Base-by-base conservation (phyloP, 2,329 filamentous ascomycete genomes). In the Talaromyces atroroseus region DNA sequence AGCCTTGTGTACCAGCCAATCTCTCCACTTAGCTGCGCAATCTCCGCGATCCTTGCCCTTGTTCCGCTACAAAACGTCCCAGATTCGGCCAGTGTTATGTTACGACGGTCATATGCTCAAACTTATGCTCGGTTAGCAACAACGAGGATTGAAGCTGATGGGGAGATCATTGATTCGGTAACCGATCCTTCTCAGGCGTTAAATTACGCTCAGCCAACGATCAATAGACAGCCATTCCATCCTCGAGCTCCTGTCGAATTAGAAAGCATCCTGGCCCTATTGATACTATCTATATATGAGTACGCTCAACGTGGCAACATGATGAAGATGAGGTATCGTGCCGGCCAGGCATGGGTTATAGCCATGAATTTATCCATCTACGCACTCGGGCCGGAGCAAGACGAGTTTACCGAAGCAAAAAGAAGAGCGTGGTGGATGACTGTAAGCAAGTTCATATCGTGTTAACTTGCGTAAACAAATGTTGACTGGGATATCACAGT, bases 391-490 rank as follows among this genome's bases (percentile, higher is more conserved):
- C 65, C 64, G 12, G 66, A 70, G 26, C 64, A 68, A 40, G 66
- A 72, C 61, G 64, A 68, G 32, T 75, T 68, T 50, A 62, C 71
- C 5, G 75, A 77, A 60, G 74, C 73, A 44, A 69, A 66, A 53
- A 66, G 74, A 45, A 68, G 75, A 64, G 73, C 74, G 42, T 77
- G 75, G 75, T 77, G 75, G 75, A 77, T 77, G 74, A 76, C 73
- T 59, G 74, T 76, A 66, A 54, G 66, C 36, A 36, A 5, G 6
- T 18, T 36, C 49, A 23, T 21, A 54, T 24, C n/a, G 4, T 45
- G 2, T 54, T 29, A 8, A 14, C 20, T 26, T 11, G 24, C 11
- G 7, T 7, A 8, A 50, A 14, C 11, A 7, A n/a, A 23, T 38
- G n/a, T 50, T 49, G 23, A 50, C 29, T 38, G 23, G 5, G 32